Evolutionary conservation across 2,329 filamentous ascomycete genomes (phyloP), one percentile per base, ranked within the genome.

Genomic region (Thelonectria olida): DNA sequence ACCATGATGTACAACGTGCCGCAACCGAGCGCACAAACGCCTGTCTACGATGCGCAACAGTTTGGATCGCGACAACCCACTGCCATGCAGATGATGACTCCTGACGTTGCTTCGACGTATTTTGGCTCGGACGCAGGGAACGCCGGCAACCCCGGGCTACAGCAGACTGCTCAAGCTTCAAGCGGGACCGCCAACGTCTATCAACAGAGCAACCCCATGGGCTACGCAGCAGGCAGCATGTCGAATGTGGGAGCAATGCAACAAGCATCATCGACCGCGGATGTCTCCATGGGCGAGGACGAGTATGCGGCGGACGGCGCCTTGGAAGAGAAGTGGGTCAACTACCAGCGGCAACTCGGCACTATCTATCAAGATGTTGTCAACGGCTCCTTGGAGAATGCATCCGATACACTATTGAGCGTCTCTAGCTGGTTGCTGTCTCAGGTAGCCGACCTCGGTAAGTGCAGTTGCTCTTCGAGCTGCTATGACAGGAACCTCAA

Each of bases 1-100:
- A 86, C 87, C 65, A 88, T 95, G 81, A 90, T 96, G 85, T 96
- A 96, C 82, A 90, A 89, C 80, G 90, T 94, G 72, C 82, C 85
- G 74, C 88, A 89, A 75, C 81, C 88, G 72, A 82, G 81, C 63
- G 80, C 83, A 66, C 86, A 87, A 79, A 82, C 81, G 79, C 76
- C 87, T 81, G 83, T 90, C 79, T 97, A 96, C 81, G 91, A 95
- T 78, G 81, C 88, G 74, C 87, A 89, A 75, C 90, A 90, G 74
- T 96, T 93, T 81, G 85, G 89, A 73, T 82, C 88, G 69, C 89
- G 91, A 81, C 91, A 93, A 74, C 86, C 90, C 79, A 88, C 90
- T 83, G 87, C 86, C 63, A 87, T 96, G 80, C 91, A 93, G 76
- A 91, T 93, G 80, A 83, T 87, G 76, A 67, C 74, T 38, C 74